Conservation (phyloP, 2,329 filamentous ascomycete genomes). For the Monosporascus ibericus region DNA sequence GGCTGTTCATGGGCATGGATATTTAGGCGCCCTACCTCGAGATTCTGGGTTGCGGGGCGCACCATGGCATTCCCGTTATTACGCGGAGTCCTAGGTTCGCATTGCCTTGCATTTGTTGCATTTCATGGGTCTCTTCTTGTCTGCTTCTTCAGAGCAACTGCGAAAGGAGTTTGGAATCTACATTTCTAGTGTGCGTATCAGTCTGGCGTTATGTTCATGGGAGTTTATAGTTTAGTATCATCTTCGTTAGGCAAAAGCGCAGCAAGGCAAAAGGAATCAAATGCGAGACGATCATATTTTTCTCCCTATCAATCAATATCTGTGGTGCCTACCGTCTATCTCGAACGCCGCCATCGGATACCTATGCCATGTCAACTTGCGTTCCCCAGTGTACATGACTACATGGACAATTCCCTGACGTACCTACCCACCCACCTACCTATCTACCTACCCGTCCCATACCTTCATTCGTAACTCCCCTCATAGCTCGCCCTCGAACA, state of each 20-base stretch:
- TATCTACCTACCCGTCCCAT: conserved; percentile 1
- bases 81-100: background rate
- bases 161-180: background rate
- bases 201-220: background rate
- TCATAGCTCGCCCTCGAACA: conserved; percentile 58
- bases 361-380: background rate
- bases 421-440: background rate
- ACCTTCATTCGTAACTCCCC: conserved; percentile 4
- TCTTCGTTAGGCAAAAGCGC: background rate
- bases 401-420: background rate
- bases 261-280: background rate
- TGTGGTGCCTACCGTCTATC: background rate
- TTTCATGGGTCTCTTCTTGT: background rate
- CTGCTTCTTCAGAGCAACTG: background rate
- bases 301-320: background rate
- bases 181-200: background rate
- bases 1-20: conserved; percentile 88
- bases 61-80: background rate
- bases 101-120: background rate
- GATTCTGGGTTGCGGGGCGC: conserved; percentile 1
- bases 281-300: background rate
- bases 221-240: background rate
- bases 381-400: background rate
- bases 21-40: conserved; percentile 38
- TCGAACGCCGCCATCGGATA: background rate